These are phyloP conservation scores for Epichloe brachyelytri DNA, from an alignment of 2,329 filamentous ascomycete species.

Conservation along the genomic window DNA sequence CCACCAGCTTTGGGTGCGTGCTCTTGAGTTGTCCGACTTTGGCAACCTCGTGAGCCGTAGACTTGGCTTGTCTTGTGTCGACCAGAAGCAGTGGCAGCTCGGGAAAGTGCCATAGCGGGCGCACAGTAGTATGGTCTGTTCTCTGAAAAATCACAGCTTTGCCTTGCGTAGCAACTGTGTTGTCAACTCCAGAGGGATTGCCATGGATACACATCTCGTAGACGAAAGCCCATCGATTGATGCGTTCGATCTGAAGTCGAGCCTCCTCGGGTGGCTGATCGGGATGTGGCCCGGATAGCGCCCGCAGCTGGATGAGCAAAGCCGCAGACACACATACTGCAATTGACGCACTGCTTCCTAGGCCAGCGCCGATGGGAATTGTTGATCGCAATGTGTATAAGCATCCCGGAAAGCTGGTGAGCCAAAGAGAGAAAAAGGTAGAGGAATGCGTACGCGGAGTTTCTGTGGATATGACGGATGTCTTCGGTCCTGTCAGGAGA, in stretches of 20 bases:
- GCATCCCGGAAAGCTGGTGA: constrained; percentile 64
- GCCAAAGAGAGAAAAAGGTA: constrained; percentile 86
- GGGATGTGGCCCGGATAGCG: constrained; percentile 78
- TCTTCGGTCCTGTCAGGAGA: constrained; percentile 54
- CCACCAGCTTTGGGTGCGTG: constrained; percentile 63
- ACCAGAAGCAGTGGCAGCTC: constrained; percentile 83
- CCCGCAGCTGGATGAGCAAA: constrained; percentile 75
- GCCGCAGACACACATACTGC: constrained; percentile 79
- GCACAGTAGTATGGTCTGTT: constrained; percentile 60
- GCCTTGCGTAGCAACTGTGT: constrained; percentile 86
- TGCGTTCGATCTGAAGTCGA: constrained; percentile 81
- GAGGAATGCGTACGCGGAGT: constrained; percentile 73
- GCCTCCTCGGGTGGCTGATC: constrained; percentile 83
- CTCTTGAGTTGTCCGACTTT: constrained; percentile 68
- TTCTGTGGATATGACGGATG: constrained; percentile 70
- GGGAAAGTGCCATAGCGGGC: constrained; percentile 73
- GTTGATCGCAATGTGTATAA: constrained; percentile 87
- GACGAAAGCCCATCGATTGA: constrained; percentile 97
- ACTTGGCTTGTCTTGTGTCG: constrained; percentile 78
- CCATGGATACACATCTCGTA: constrained; percentile 96
- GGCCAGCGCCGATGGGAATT: constrained; percentile 79
- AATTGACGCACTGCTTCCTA: constrained; percentile 91
- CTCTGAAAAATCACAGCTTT: constrained; percentile 89
- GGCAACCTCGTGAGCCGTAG: constrained; percentile 70
- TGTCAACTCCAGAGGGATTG: constrained; percentile 92